Conservation (phyloP, 1,284 basidiomycete species). For the Cryptococcus floricola region DNA sequence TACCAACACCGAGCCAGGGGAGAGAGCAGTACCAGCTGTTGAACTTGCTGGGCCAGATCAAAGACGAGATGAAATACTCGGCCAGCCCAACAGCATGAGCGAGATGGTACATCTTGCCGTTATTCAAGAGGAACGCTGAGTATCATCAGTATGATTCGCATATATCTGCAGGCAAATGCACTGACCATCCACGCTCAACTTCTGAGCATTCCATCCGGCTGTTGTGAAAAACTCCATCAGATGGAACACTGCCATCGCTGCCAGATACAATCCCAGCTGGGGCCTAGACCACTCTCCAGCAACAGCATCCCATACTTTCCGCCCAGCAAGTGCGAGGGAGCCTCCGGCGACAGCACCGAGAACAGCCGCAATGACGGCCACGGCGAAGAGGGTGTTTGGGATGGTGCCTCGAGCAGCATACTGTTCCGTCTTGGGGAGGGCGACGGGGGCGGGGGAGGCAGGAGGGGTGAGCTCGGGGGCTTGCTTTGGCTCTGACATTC, state of each 20-base stretch:
- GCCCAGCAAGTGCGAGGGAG: slow-evolving; percentile 50
- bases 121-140: slow-evolving; percentile 88
- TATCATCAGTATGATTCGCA: background rate
- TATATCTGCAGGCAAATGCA: slow-evolving; percentile 10
- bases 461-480: background rate
- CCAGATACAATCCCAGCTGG: slow-evolving; percentile 75
- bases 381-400: slow-evolving; percentile 76
- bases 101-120: slow-evolving; percentile 77
- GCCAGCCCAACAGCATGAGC: slow-evolving; percentile 73
- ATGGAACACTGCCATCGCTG: slow-evolving; percentile 81
- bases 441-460: slow-evolving; percentile 5
- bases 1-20: slow-evolving; percentile 7
- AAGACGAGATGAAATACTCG: slow-evolving; percentile 74
- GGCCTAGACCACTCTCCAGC: slow-evolving; percentile 60
- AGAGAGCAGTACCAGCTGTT: slow-evolving; percentile 9
- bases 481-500: background rate
- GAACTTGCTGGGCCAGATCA: slow-evolving; percentile 54
- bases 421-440: slow-evolving; percentile 29
- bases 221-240: slow-evolving; percentile 93
- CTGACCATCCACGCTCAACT: slow-evolving; percentile 89
- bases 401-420: slow-evolving; percentile 58
- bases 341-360: slow-evolving; percentile 55
- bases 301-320: slow-evolving; percentile 47
- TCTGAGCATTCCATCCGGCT: slow-evolving; percentile 89
- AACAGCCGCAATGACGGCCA: slow-evolving; percentile 67